Evolutionary conservation across 257 asterid genomes (phyloP), one percentile per base, ranked within the genome.

Genomic region (Knoxia roxburghii): DNA sequence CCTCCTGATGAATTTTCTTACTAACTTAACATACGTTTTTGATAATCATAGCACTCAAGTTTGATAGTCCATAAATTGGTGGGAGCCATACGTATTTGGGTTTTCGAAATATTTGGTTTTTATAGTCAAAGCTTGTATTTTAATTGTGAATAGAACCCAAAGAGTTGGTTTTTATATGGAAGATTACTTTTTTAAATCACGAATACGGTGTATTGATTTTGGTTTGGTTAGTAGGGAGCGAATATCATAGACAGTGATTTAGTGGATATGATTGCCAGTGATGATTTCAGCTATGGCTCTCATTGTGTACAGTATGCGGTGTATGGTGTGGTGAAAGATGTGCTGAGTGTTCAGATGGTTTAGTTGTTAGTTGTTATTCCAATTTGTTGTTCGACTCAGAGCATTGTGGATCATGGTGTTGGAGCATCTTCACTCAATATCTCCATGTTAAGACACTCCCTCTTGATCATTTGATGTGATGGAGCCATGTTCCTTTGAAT

Each of bases 101-200:
- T 37, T 37, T 37, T 37, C 41, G 41, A 37, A 37, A 37, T 37
- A 9, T 37, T 37, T n/a, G n/a, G n/a, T n/a, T n/a, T n/a, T n/a
- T n/a, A n/a, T n/a, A n/a, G n/a, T n/a, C n/a, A 32, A 56, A 17
- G 62, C 15, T 56, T 56, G 30, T 32, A 39, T 58, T 58, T 58
- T 18, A n/a, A 58, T 58, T 58, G 46, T 1, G 32, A 2, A 33
- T 58, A 33, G 64, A 32, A 33, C 43, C 39, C 45, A 10, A 24
- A 37, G 46, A 7, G 6, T 33, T 17, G 32, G 6, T 20, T 11
- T 20, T 14, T 24, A 30, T 58, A 24, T 51, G 56, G 10, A 17
- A n/a, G 29, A 56, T 56, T 56, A 20, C 2, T 52, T 52, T 20
- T 32, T 58, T 2, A 13, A 1, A 13, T 46, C 15, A 12, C 15